These are phyloP conservation scores for Arthrobotrys sinensis DNA, from an alignment of 2,329 filamentous ascomycete genomes.

Conservation along the genomic window DNA sequence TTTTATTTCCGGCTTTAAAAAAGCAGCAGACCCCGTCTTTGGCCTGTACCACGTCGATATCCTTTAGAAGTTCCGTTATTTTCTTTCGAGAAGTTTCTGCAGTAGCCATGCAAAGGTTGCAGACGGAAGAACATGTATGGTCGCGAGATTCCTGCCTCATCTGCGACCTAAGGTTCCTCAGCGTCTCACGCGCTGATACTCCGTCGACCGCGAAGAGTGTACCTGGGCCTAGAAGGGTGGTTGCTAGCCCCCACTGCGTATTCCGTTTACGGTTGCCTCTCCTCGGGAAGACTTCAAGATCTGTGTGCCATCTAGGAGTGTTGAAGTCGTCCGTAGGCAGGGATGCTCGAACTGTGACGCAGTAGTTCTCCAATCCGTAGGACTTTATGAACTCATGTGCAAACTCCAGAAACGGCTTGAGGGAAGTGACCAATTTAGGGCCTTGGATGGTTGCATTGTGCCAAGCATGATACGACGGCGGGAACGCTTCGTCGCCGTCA, in stretches of 20 bases:
- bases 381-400: conserved; percentile 66
- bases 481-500: too few relatives aligned
- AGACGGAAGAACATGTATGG: conserved; percentile 67
- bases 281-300: conserved; percentile 69
- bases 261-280: conserved; percentile 38
- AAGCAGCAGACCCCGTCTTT: conserved; percentile 67
- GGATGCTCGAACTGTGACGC: conserved; percentile 70
- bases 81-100: conserved; percentile 67
- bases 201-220: conserved; percentile 69
- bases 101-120: conserved; percentile 68
- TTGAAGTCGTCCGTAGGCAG: conserved; percentile 69
- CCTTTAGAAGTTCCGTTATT: conserved; percentile 63
- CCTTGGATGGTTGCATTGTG: too few relatives aligned
- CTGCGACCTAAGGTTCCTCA: conserved; percentile 64
- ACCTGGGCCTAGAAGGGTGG: conserved; percentile 70
- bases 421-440: too few relatives aligned
- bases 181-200: conserved; percentile 65
- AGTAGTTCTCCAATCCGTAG: conserved; percentile 68
- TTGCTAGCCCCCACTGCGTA: conserved; percentile 71
- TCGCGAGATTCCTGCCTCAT: conserved; percentile 67
- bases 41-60: not conserved
- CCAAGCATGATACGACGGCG: too few relatives aligned
- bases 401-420: conserved; percentile 67
- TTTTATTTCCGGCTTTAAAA: conserved; percentile 68
- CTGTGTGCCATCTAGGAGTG: conserved; percentile 70